Percentiles rank a stretch among this genome's conserved stretches.
Evolutionary conservation across 164 flowering plant species (phyloP).

Genomic region (Aristolochia californica): DNA sequence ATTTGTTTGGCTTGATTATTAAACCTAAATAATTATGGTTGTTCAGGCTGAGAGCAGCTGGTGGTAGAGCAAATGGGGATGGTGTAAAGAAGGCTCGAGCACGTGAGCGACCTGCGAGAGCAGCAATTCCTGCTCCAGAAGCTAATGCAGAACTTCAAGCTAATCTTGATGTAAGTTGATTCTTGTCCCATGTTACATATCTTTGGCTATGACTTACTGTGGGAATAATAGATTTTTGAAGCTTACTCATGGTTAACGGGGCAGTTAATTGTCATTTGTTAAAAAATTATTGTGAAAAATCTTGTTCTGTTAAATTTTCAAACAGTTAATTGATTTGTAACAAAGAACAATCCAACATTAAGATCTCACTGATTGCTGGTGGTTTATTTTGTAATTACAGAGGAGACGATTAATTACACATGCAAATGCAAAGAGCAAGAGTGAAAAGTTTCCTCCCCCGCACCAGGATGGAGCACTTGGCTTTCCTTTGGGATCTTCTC

Average conservation of each 20-base stretch:
- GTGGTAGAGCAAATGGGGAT: constrained; percentile 48
- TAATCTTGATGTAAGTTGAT: constrained; percentile 72
- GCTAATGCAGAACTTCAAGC: constrained; percentile 81
- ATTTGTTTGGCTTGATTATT: too few species aligned
- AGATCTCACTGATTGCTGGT: not conserved
- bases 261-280: too few species aligned
- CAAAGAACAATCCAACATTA: not conserved
- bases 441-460: constrained; percentile 96
- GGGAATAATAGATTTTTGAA: not conserved
- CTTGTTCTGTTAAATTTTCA: not conserved
- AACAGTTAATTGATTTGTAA: not conserved
- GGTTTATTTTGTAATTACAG: constrained; percentile 26
- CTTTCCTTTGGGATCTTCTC: constrained; percentile 58
- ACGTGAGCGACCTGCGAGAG: constrained; percentile 58
- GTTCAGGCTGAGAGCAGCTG: constrained; percentile 67
- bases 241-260: too few species aligned
- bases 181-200: constrained; percentile 8
- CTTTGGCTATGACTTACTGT: not conserved
- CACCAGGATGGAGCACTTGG: constrained; percentile 94
- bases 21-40: too few species aligned
- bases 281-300: too few species aligned
- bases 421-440: constrained; percentile 94
- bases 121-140: constrained; percentile 71
- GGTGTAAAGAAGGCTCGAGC: constrained; percentile 53
- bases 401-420: constrained; percentile 77